Conservation (phyloP, 164 flowering plant species). For the Vitis rupestris region DNA sequence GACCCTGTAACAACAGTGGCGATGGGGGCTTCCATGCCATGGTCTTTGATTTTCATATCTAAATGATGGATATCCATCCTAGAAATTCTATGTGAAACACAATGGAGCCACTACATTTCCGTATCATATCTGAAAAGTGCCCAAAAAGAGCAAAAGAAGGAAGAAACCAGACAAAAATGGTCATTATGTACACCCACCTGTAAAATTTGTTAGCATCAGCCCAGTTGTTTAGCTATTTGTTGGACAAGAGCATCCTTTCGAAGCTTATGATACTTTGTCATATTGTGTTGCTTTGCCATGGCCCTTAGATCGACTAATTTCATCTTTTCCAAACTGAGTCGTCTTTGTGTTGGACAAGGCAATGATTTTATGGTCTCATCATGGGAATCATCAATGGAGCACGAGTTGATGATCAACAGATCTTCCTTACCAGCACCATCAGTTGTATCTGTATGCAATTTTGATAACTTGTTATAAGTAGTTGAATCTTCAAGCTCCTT, state of each 20-base stretch:
- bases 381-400: not conserved
- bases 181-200: not conserved
- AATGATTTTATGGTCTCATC: not conserved
- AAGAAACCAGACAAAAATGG: not conserved
- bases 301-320: conserved; percentile 15
- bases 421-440: conserved; percentile 1
- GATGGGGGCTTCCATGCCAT: no score
- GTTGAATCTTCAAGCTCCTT: conserved; percentile 10
- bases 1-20: no score
- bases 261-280: conserved; percentile 21
- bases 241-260: conserved; percentile 19
- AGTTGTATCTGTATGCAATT: not conserved
- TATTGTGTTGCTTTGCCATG: conserved; percentile 22
- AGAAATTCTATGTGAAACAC: not conserved
- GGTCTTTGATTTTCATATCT: no score
- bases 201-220: not conserved
- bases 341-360: not conserved
- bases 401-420: not conserved
- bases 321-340: conserved; percentile 1
- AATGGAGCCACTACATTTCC: no score
- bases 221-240: conserved; percentile 1
- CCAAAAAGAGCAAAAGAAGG: not conserved
- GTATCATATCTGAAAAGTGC: no score
- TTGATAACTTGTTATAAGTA: conserved; percentile 2
- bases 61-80: no score